These are phyloP conservation scores for Diversispora epigaea DNA, from an alignment of 192 early-diverging fungal species.

Conservation along the genomic window DNA sequence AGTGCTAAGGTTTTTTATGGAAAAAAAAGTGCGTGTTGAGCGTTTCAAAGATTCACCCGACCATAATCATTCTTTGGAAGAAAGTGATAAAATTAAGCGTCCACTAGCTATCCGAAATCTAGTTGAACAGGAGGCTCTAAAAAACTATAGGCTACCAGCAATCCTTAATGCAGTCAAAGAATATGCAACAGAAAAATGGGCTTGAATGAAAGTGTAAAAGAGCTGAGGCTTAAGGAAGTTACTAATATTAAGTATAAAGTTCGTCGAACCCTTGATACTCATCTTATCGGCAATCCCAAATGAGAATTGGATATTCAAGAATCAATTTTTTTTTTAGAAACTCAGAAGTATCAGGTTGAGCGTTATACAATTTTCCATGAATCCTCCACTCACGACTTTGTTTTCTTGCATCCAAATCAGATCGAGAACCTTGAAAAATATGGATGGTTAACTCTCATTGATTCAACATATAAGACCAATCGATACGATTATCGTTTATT, in stretches of 20 bases:
- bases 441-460: no score
- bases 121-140: background rate
- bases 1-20: no score
- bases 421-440: no score
- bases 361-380: background rate
- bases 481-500: no score
- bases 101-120: background rate
- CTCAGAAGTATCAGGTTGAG: background rate
- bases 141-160: background rate
- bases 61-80: background rate
- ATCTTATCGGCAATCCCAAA: background rate
- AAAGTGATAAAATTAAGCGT: background rate
- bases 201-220: background rate
- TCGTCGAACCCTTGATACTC: no score
- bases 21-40: no score
- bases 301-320: background rate
- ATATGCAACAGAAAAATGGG: background rate
- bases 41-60: no score
- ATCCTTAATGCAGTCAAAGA: background rate
- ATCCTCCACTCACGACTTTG: background rate
- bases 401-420: no score
- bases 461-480: no score
- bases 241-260: no score
- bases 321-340: background rate
- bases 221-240: background rate